A percentile compares a stretch with the other conserved stretches of the same genome.
Conservation (phyloP, 768 basidiomycete genomes). For the Mycena crocata region DNA sequence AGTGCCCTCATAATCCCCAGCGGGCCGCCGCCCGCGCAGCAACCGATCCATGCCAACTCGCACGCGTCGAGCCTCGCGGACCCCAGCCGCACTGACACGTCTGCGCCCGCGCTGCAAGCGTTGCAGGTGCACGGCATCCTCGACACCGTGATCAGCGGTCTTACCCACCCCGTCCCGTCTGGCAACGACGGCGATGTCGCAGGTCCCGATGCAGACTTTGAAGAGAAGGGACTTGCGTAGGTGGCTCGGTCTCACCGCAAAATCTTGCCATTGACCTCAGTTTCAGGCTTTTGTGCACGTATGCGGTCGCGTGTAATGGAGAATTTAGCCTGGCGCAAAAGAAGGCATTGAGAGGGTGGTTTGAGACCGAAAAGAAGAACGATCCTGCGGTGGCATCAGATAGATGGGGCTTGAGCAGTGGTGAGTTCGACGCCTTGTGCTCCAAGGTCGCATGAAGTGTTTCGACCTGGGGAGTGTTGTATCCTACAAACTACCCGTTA, state of each 20-base stretch:
- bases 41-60: constrained; percentile 74
- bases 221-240: constrained; percentile 72
- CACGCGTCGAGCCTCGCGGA: constrained; percentile 72
- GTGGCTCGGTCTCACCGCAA: constrained; percentile 29
- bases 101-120: constrained; percentile 59
- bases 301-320: constrained; percentile 55
- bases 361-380: constrained; percentile 33
- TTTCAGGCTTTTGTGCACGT: constrained; percentile 64
- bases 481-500: too few species aligned
- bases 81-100: constrained; percentile 67
- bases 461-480: too few species aligned
- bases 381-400: constrained; percentile 16
- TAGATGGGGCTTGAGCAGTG: constrained; percentile 28
- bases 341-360: constrained; percentile 39
- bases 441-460: constrained; percentile 21
- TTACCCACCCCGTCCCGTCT: constrained; percentile 68
- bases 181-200: constrained; percentile 75
- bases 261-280: neutral
- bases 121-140: constrained; percentile 60
- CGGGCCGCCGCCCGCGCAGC: constrained; percentile 31
- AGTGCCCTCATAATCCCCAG: constrained; percentile 73
- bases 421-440: constrained; percentile 21
- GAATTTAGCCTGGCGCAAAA: constrained; percentile 45
- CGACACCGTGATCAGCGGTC: constrained; percentile 60
- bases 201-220: constrained; percentile 69